Base-by-base conservation (phyloP, 2,329 filamentous ascomycete species). In the Dactylellina cionopaga region DNA sequence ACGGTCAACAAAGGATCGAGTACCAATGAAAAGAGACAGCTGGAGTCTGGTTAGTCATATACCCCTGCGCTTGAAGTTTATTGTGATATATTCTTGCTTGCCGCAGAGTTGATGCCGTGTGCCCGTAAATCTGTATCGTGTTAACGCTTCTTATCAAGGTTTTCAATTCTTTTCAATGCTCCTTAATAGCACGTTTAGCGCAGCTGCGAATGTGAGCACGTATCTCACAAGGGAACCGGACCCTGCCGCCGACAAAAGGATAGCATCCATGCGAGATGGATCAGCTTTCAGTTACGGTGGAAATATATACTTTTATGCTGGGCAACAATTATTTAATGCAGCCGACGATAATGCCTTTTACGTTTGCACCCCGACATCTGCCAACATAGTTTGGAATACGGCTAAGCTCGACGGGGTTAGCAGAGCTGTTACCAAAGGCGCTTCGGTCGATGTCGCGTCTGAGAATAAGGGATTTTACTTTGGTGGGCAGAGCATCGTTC, bases 381-480 rank as follows among this genome's bases (percentile, higher is more conserved):
- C 41, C 19, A 66, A 74, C 25, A 68, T 74, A 5, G 62, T 68
- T 24, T 74, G 69, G 69, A 44, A 58, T 25, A 29, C 37, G 13
- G 56, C 49, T 13, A 35, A 25, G 10, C 11, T 74, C 7, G 51
- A 37, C 17, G 69, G 69, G 5, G 69, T 74, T 43, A 56, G 41
- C 41, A 58, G 69, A 51, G 63, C 62, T 5, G 55, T 68, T 17
- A 74, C 69, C 13, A 74, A 63, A 43, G 69, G 69, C 9, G 69
- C 69, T 6, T 58, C 60, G 24, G 54, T 74, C 4, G 43, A 51
- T 24, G 69, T 41, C 10, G 24, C 54, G 7, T 35, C 69, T 22
- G 69, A 74, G 35, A 52, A 74, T 17, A 74, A 74, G 39, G 69
- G 69, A 5, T 74, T 74, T 33, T 74, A 74, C 27, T 74, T 62